Evolutionary conservation across 768 basidiomycete genomes (phyloP).

Genomic region (Kwoniella dejecticola): DNA sequence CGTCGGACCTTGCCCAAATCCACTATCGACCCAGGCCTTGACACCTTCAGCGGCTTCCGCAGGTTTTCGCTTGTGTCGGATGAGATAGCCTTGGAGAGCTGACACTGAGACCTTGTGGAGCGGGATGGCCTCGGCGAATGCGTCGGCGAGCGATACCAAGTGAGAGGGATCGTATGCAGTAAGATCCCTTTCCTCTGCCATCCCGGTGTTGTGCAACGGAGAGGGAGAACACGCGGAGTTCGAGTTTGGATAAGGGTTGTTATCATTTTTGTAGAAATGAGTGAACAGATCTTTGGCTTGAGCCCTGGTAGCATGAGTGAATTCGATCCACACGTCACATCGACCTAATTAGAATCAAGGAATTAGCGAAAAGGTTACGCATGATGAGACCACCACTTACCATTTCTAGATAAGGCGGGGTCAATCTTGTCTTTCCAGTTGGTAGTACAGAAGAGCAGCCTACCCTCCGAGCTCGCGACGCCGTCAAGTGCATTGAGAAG

Average conservation of each 20-base stretch:
- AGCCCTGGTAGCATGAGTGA: constrained; percentile 78
- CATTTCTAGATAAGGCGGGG: constrained; percentile 6
- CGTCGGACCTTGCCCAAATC: constrained; percentile 13
- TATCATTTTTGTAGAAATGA: constrained; percentile 22
- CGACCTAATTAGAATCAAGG: constrained; percentile 16
- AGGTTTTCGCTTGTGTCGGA: constrained; percentile 68
- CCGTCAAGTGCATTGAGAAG: constrained; percentile 22
- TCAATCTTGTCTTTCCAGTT: constrained; percentile 12
- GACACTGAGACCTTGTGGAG: constrained; percentile 71
- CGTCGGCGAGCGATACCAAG: constrained; percentile 59
- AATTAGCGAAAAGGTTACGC: too few relatives aligned
- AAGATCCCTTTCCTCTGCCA: too few relatives aligned
- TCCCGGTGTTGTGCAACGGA: too few relatives aligned
- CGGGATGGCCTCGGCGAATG: constrained; percentile 66
- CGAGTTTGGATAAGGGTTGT: background rate
- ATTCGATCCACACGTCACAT: constrained; percentile 90
- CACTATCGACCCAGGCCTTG: constrained; percentile 69
- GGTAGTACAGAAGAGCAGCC: constrained; percentile 15
- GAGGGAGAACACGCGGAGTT: too few relatives aligned
- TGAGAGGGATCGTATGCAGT: background rate
- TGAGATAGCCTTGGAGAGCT: constrained; percentile 79
- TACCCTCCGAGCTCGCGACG: constrained; percentile 12
- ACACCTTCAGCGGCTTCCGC: constrained; percentile 72
- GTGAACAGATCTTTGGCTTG: constrained; percentile 32
- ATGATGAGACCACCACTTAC: background rate